Evolutionary conservation across 2,329 filamentous ascomycete species (phyloP), one percentile per base, ranked within the genome.

Genomic region (Phyllosticta citriasiana): DNA sequence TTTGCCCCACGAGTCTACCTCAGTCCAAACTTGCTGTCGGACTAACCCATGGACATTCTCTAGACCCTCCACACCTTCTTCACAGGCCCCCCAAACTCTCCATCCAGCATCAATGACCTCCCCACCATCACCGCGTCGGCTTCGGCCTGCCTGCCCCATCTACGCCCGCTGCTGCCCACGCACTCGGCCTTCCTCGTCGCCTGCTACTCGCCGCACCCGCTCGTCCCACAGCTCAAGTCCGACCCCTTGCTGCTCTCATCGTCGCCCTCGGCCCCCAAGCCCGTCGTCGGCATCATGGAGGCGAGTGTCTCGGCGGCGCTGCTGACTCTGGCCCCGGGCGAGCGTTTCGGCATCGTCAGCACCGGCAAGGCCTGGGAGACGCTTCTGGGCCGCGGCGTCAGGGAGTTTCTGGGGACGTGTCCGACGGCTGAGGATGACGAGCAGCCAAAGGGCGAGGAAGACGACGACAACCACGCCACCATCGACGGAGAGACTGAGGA

Each of bases 261-360:
- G 16, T 16, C 40, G 5, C 16, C 35, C 2, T 47, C 40, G 16
- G 65, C 65, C 9, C 72, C 71, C 62, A 82, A 76, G 73, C 81
- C 84, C 35, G 86, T 91, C 4, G 86, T 84, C 0, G 92, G 93
- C 5, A 96, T 97, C 61, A 94, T 97, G 69, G 92, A 97, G 73
- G 88, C 91, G 0, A 90, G 87, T 68, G 79, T 96, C 14, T 77
- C 85, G 2, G 78, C 84, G 0, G 82, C 85, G 2, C 70, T 92
- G 9, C 82, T 86, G 57, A 65, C 80, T 58, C 74, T 82, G 40
- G 76, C 78, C 60, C 74, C 75, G 57, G 71, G 66, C 2, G 73
- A 84, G 65, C 78, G 76, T 55, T 97, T 94, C 79, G 93, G 91
- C 2, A 94, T 97, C 64, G 87, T 97, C 4, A 93, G 88, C 4